phyloP scores from a whole-genome alignment of 306 rosid species.

The Quercus rubra region DNA sequence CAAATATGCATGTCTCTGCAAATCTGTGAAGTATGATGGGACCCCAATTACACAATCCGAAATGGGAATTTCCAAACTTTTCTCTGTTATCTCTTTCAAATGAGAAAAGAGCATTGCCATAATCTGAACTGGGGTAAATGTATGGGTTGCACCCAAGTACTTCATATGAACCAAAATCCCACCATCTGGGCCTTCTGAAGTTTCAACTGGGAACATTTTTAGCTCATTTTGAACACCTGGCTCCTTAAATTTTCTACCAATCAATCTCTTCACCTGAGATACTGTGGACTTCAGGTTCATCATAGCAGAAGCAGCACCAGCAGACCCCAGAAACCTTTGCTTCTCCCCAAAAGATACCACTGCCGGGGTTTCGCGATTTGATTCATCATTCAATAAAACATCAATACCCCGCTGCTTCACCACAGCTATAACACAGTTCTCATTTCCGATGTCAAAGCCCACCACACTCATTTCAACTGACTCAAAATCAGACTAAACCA shows the following conservation, averaged over 20 bases:
- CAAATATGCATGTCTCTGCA: conserved; percentile 84
- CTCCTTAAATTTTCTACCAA: conserved; percentile 59
- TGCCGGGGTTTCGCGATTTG: conserved; percentile 87
- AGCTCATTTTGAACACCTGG: conserved; percentile 60
- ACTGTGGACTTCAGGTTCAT: conserved; percentile 81
- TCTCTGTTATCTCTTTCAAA: conserved; percentile 68
- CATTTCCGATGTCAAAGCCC: conserved; percentile 97
- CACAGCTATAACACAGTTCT: conserved; percentile 88
- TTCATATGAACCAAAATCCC: conserved; percentile 77
- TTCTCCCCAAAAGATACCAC: conserved; percentile 86
- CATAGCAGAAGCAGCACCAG: conserved; percentile 84
- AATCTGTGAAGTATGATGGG: conserved; percentile 78
- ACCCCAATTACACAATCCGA: conserved; percentile 88
- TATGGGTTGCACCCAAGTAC: conserved; percentile 51
- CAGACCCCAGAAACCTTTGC: conserved; percentile 95
- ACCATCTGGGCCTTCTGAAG: conserved; percentile 68
- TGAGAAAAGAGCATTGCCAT: conserved; percentile 89
- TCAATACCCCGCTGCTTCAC: conserved; percentile 91
- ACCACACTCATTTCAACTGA: conserved; percentile 70
- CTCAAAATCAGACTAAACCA: conserved; percentile 1
- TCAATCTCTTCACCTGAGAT: conserved; percentile 89
- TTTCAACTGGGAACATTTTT: conserved; percentile 59
- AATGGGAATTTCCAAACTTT: conserved; percentile 53
- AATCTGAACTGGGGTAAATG: conserved; percentile 76
- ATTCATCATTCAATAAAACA: conserved; percentile 84